Percentiles rank a stretch among this genome's conserved stretches.
These are phyloP conservation scores for Fusarium solani-melongenae DNA, from an alignment of 2,329 filamentous ascomycete species.

Conservation along the genomic window DNA sequence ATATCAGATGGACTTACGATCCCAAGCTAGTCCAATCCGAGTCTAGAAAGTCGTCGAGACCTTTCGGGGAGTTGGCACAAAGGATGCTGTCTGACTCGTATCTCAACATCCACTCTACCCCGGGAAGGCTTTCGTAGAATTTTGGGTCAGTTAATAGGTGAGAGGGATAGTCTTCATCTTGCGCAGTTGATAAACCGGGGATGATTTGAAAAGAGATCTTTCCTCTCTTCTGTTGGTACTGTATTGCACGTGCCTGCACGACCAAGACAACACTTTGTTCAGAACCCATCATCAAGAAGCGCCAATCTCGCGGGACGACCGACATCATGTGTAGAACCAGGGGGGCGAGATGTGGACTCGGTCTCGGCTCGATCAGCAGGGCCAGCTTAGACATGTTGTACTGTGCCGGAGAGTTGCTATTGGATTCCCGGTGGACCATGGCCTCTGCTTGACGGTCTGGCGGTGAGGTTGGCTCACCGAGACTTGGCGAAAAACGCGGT, in stretches of 20 bases:
- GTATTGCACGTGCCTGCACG: conserved; percentile 7
- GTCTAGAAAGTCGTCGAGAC: conserved; percentile 52
- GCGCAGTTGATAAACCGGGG: not conserved
- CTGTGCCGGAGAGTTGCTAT: conserved; percentile 46
- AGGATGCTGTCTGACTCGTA: conserved; percentile 67
- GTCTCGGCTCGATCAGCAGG: conserved; percentile 62
- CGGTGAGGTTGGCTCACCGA: conserved; percentile 52
- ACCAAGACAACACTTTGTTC: conserved; percentile 59
- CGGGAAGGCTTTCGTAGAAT: conserved; percentile 64
- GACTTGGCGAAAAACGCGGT: conserved; percentile 56
- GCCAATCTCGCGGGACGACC: conserved; percentile 65
- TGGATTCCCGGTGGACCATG: conserved; percentile 26
- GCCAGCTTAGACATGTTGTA: conserved; percentile 64
- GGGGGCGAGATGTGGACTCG: conserved; percentile 60
- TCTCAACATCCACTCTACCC: conserved; percentile 64
- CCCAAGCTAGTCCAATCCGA: not conserved
- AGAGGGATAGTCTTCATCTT: conserved; percentile 8
- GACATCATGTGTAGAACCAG: conserved; percentile 63
- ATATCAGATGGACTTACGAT: not conserved
- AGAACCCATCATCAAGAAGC: conserved; percentile 64
- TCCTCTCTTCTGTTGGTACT: not conserved
- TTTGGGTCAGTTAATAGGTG: conserved; percentile 61
- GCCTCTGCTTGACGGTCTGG: conserved; percentile 45
- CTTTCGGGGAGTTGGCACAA: conserved; percentile 63
- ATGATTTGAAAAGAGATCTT: not conserved